Conservation (phyloP, 768 basidiomycete genomes). For the Leccinellum luteum region DNA sequence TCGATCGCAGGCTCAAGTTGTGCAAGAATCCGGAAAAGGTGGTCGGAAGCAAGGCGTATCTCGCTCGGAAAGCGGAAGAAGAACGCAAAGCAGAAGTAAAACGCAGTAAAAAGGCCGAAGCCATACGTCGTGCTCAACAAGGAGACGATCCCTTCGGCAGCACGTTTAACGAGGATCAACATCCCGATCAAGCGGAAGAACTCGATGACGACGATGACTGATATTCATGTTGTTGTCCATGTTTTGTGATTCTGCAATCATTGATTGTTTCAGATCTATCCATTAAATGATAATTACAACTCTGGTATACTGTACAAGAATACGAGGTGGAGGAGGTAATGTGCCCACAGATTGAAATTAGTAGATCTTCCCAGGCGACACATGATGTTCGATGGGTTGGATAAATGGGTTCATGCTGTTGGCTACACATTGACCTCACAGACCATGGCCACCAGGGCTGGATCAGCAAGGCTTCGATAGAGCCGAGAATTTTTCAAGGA, state of each 20-base stretch:
- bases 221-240: neutral
- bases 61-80: slow-evolving; percentile 67
- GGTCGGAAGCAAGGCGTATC: slow-evolving; percentile 80
- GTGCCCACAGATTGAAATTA: slow-evolving; percentile 20
- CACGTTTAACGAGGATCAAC: slow-evolving; percentile 39
- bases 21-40: slow-evolving; percentile 98
- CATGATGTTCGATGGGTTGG: slow-evolving; percentile 21
- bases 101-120: slow-evolving; percentile 57
- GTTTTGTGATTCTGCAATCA: neutral
- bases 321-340: slow-evolving; percentile 9
- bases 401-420: slow-evolving; percentile 35
- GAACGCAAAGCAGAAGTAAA: slow-evolving; percentile 70
- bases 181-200: slow-evolving; percentile 28
- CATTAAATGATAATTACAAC: neutral
- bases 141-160: slow-evolving; percentile 73
- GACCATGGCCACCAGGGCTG: slow-evolving; percentile 39
- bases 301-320: neutral
- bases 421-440: slow-evolving; percentile 64
- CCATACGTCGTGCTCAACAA: slow-evolving; percentile 43
- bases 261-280: neutral
- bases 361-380: slow-evolving; percentile 21
- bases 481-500: slow-evolving; percentile 33
- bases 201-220: slow-evolving; percentile 49
- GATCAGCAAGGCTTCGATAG: slow-evolving; percentile 55
- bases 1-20: slow-evolving; percentile 80